Percentiles rank a stretch among this genome's conserved stretches.
phyloP scores from a whole-genome alignment of 805 yeast genomes.

The Nakazawaea ernobii region DNA sequence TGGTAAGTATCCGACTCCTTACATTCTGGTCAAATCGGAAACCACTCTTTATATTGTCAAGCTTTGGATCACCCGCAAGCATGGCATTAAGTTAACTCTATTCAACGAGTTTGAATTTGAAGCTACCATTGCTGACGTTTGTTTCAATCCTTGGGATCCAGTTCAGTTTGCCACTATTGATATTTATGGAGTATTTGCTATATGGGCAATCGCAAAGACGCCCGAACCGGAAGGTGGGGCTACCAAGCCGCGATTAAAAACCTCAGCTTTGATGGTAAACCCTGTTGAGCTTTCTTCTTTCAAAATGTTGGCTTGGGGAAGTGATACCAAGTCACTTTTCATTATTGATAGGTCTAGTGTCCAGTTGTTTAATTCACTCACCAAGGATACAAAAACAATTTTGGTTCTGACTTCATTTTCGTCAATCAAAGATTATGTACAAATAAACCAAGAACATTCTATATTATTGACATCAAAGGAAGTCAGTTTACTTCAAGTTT shows the following conservation, averaged over 20 bases:
- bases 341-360: constrained; percentile 40
- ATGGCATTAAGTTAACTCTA: no score
- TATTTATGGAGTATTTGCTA: constrained; percentile 44
- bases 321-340: constrained; percentile 22
- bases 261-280: constrained; percentile 25
- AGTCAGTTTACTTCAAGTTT: constrained; percentile 42
- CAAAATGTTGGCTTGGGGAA: constrained; percentile 45
- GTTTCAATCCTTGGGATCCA: no score
- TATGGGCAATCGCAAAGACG: constrained; percentile 24
- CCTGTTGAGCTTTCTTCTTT: constrained; percentile 50
- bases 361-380: constrained; percentile 24
- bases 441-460: constrained; percentile 29
- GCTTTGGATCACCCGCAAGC: no score
- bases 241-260: no score
- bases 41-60: no score
- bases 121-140: no score
- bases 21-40: no score
- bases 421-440: constrained; percentile 36
- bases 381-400: constrained; percentile 26
- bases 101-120: no score
- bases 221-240: no score
- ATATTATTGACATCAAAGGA: constrained; percentile 65
- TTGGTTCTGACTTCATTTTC: constrained; percentile 53
- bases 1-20: no score
- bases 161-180: constrained; percentile 27